phyloP scores from a whole-genome alignment of 208 protist genomes.

The Strigomonas galati region DNA sequence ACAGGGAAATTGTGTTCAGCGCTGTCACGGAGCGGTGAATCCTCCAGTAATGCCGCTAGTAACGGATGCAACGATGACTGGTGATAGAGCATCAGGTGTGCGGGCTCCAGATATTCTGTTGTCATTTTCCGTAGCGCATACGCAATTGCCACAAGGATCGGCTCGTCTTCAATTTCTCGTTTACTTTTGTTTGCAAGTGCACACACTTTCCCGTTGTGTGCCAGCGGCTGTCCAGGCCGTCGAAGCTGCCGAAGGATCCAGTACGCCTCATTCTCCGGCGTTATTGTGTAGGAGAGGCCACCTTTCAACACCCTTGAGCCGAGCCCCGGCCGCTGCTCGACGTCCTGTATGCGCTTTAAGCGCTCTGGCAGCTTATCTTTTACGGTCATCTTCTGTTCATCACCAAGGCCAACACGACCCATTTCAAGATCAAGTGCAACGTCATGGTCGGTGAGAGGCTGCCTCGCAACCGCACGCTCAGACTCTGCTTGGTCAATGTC shows the following conservation, averaged over 20 bases:
- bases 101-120: slow-evolving; percentile 64
- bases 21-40: slow-evolving; percentile 43
- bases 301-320: slow-evolving; percentile 41
- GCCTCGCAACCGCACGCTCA: slow-evolving; percentile 6
- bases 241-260: slow-evolving; percentile 81
- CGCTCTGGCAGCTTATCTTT: slow-evolving; percentile 63
- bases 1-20: slow-evolving; percentile 53
- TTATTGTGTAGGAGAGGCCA: slow-evolving; percentile 50
- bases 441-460: slow-evolving; percentile 5
- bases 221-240: slow-evolving; percentile 65
- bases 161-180: slow-evolving; percentile 55
- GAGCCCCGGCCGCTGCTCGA: slow-evolving; percentile 35
- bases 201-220: slow-evolving; percentile 74
- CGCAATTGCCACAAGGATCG: slow-evolving; percentile 57
- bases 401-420: slow-evolving; percentile 55
- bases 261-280: slow-evolving; percentile 65
- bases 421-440: slow-evolving; percentile 67
- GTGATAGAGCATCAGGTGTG: slow-evolving; percentile 80
- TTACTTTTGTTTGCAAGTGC: slow-evolving; percentile 44
- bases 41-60: slow-evolving; percentile 57
- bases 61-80: slow-evolving; percentile 74
- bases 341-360: slow-evolving; percentile 35
- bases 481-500: slow-evolving; percentile 18
- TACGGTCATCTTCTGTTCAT: slow-evolving; percentile 32
- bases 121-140: slow-evolving; percentile 78